These are phyloP conservation scores for Ulota crispa DNA, from an alignment of 225 moss, liverwort and hornwort species.

Conservation along the genomic window DNA sequence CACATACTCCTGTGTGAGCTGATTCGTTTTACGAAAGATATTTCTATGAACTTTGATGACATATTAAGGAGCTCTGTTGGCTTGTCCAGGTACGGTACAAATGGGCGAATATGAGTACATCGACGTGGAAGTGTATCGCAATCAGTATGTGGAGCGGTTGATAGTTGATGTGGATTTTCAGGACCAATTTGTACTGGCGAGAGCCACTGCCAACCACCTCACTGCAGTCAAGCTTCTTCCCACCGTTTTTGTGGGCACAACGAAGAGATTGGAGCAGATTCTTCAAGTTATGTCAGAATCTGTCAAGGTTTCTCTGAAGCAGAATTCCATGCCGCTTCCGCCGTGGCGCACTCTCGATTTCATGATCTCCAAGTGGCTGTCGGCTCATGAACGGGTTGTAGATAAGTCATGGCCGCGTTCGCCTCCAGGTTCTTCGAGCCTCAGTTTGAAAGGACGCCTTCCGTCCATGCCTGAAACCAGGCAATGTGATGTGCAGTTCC, in stretches of 20 bases:
- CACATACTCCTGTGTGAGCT: background rate
- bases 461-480: conserved; percentile 46
- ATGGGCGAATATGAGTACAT: conserved; percentile 81
- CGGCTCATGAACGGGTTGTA: conserved; percentile 45
- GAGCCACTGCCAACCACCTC: conserved; percentile 61
- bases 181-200: conserved; percentile 76
- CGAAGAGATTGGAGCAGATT: conserved; percentile 58
- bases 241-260: conserved; percentile 69
- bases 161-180: conserved; percentile 78
- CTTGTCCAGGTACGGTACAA: conserved; percentile 33
- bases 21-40: background rate
- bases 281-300: conserved; percentile 73
- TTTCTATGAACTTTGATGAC: background rate
- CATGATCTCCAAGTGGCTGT: conserved; percentile 76
- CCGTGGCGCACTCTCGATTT: conserved; percentile 82
- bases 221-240: conserved; percentile 61
- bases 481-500: conserved; percentile 58
- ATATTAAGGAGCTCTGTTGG: background rate
- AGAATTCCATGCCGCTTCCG: conserved; percentile 73
- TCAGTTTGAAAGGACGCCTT: conserved; percentile 43
- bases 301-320: conserved; percentile 59
- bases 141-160: conserved; percentile 47
- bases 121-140: conserved; percentile 51
- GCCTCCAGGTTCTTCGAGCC: conserved; percentile 43
- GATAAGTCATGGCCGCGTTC: conserved; percentile 27